Evolutionary conservation across 1,284 basidiomycete genomes (phyloP).

Genomic region (Sporisorium scitamineum): DNA sequence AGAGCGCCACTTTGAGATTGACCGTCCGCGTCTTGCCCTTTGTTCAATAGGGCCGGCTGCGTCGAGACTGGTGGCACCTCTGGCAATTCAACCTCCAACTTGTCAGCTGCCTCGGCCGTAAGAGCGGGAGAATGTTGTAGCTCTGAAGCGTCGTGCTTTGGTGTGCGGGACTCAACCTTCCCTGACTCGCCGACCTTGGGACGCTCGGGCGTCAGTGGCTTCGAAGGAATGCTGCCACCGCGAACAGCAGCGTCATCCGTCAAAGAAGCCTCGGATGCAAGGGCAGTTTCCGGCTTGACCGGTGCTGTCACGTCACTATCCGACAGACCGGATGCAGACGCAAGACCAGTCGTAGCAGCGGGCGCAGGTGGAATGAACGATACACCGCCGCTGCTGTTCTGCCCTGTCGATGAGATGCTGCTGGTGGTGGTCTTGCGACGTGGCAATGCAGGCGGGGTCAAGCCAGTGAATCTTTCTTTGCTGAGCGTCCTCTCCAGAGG

Average conservation of each 20-base stretch:
- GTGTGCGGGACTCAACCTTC: background rate
- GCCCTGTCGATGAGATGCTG: constrained; percentile 39
- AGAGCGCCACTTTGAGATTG: background rate
- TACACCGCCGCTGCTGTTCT: constrained; percentile 26
- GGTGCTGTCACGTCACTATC: background rate
- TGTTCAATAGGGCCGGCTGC: background rate
- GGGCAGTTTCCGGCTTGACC: constrained; percentile 5
- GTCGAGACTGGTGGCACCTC: background rate
- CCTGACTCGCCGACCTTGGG: background rate
- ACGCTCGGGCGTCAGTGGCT: constrained; percentile 21
- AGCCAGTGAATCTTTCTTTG: constrained; percentile 6
- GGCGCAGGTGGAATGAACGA: constrained; percentile 51
- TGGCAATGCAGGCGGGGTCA: constrained; percentile 20
- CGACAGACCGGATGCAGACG: constrained; percentile 19
- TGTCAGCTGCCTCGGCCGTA: background rate
- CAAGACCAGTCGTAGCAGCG: constrained; percentile 34
- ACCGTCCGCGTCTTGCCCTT: background rate
- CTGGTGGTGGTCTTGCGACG: constrained; percentile 29
- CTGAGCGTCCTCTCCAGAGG: constrained; percentile 23
- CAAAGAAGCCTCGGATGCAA: background rate
- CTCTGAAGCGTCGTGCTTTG: constrained; percentile 3
- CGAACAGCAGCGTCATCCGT: background rate
- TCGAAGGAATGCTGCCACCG: background rate
- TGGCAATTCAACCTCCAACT: background rate
- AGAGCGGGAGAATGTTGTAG: background rate